Evolutionary conservation across 805 yeast species (phyloP).

Genomic region (Alloascoidea hylecoeti): DNA sequence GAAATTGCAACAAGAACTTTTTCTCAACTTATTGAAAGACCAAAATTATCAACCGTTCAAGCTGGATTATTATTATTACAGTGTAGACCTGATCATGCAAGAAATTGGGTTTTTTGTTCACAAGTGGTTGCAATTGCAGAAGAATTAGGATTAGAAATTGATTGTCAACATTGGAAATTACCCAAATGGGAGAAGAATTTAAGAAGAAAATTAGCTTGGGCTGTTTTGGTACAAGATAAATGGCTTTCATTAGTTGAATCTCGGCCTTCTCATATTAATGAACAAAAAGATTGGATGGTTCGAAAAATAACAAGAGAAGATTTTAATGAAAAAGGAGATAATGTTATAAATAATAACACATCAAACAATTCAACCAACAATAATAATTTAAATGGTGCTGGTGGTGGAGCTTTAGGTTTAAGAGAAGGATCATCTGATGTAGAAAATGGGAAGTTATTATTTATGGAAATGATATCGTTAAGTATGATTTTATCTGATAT

Average conservation of each 20-base stretch:
- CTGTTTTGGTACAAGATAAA: constrained; percentile 82
- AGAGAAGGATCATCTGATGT: constrained; percentile 54
- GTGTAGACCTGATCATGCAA: constrained; percentile 36
- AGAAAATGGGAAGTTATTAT: constrained; percentile 54
- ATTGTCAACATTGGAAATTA: constrained; percentile 80
- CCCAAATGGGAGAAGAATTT: constrained; percentile 94
- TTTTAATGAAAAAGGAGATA: constrained; percentile 58
- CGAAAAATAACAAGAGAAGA: constrained; percentile 54
- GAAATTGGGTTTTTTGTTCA: constrained; percentile 77
- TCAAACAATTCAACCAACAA: no score
- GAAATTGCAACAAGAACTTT: constrained; percentile 54
- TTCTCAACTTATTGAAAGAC: constrained; percentile 64
- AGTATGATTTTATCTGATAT: constrained; percentile 62
- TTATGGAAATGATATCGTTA: constrained; percentile 52
- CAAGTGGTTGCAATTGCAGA: constrained; percentile 83
- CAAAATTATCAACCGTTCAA: constrained; percentile 84
- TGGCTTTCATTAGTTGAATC: constrained; percentile 79
- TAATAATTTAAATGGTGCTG: no score
- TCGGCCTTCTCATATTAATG: constrained; percentile 69
- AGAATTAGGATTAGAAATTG: constrained; percentile 83
- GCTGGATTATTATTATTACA: constrained; percentile 65
- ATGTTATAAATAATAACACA: no score
- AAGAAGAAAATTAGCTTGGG: constrained; percentile 88
- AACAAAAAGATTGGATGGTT: constrained; percentile 72
- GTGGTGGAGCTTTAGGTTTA: constrained; percentile 18